Conservation (phyloP, 1,139 yeast genomes). For the Debaryomyces singareniensis region DNA sequence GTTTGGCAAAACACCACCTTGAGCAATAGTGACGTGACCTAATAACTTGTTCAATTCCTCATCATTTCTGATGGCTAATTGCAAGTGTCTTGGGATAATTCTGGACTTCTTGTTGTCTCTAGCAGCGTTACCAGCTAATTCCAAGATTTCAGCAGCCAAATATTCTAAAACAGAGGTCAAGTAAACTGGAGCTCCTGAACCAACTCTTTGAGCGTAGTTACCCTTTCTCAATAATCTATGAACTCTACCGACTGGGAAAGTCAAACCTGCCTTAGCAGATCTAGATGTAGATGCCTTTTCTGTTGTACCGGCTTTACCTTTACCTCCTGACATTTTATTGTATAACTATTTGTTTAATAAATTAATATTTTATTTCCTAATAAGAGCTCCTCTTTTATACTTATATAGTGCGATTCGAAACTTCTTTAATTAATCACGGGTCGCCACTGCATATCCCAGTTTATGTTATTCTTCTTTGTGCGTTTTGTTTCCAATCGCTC, state of each 20-base stretch:
- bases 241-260: slow-evolving; percentile 53
- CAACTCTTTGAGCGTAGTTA: slow-evolving; percentile 52
- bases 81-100: slow-evolving; percentile 50
- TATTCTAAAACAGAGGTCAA: slow-evolving; percentile 48
- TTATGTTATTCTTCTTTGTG: neutral
- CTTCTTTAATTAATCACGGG: neutral
- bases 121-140: slow-evolving; percentile 53
- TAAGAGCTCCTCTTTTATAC: neutral
- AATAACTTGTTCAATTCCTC: slow-evolving; percentile 52
- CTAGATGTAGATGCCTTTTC: slow-evolving; percentile 50
- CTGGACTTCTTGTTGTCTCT: slow-evolving; percentile 54
- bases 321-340: slow-evolving; percentile 44
- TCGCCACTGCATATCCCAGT: slow-evolving; percentile 1
- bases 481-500: neutral
- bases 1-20: slow-evolving; percentile 98
- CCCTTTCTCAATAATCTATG: slow-evolving; percentile 52
- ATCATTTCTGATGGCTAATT: slow-evolving; percentile 51
- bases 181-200: slow-evolving; percentile 52
- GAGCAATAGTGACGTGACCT: slow-evolving; percentile 93
- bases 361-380: slow-evolving; percentile 1
- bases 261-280: slow-evolving; percentile 49
- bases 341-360: slow-evolving; percentile 7
- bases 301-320: slow-evolving; percentile 48
- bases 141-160: slow-evolving; percentile 50
- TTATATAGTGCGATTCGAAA: neutral